A percentile compares a stretch with the other conserved stretches of the same genome.
Evolutionary conservation across 2,329 filamentous ascomycete genomes (phyloP).

Genomic region (Ophiobolus disseminans): DNA sequence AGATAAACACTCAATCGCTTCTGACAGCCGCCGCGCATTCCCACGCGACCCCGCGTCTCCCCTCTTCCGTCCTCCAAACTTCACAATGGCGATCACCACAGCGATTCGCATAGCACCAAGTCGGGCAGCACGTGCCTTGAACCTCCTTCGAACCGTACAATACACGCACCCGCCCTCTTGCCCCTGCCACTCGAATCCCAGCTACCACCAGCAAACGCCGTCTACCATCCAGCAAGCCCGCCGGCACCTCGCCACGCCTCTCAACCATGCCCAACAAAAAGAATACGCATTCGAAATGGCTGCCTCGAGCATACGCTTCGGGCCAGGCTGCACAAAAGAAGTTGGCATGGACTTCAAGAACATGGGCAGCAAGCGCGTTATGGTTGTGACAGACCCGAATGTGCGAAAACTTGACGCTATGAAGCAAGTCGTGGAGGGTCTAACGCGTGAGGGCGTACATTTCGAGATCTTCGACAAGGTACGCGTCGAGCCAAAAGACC

Average conservation of each 20-base stretch:
- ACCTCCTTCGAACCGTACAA: slow-evolving; percentile 85
- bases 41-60: neutral
- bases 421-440: slow-evolving; percentile 82
- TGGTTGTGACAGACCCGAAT: slow-evolving; percentile 87
- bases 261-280: slow-evolving; percentile 75
- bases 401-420: slow-evolving; percentile 86
- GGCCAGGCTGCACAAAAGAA: slow-evolving; percentile 90
- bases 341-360: slow-evolving; percentile 98
- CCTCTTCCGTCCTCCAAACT: neutral
- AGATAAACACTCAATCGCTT: too few species aligned
- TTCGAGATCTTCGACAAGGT: slow-evolving; percentile 84
- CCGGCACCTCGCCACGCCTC: slow-evolving; percentile 75
- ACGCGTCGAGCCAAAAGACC: slow-evolving; percentile 91
- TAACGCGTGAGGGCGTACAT: slow-evolving; percentile 78
- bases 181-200: slow-evolving; percentile 91
- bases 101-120: slow-evolving; percentile 50
- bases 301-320: slow-evolving; percentile 91
- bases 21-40: neutral
- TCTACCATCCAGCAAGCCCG: slow-evolving; percentile 59
- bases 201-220: slow-evolving; percentile 65
- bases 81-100: slow-evolving; percentile 26
- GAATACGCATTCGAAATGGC: slow-evolving; percentile 99
- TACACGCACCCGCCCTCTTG: slow-evolving; percentile 90
- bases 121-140: slow-evolving; percentile 67
- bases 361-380: slow-evolving; percentile 83